These are phyloP conservation scores for Thymus quinquecostatus DNA, from an alignment of 257 asterid genomes.

Conservation along the genomic window DNA sequence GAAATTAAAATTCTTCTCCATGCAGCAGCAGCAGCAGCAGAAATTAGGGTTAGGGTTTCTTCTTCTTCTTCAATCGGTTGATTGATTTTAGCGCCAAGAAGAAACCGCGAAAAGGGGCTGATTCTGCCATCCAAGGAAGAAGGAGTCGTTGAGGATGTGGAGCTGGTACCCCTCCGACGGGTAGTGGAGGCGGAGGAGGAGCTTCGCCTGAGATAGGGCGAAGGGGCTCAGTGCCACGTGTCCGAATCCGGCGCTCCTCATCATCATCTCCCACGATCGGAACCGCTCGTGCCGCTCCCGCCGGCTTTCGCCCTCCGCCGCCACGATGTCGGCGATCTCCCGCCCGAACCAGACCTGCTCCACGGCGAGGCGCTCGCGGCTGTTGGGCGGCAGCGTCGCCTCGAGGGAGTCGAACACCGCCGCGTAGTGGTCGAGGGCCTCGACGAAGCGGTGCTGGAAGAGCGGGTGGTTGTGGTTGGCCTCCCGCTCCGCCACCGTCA, in stretches of 20 bases:
- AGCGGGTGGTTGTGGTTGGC: constrained; percentile 82
- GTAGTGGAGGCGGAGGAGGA: constrained; percentile 81
- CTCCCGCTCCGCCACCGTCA: constrained; percentile 81
- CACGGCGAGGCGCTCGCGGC: constrained; percentile 72
- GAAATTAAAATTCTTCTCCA: not conserved
- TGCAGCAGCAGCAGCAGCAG: constrained; percentile 11
- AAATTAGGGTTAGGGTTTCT: constrained; percentile 67
- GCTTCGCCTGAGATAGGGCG: constrained; percentile 89
- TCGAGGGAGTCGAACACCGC: constrained; percentile 90
- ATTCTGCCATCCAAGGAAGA: constrained; percentile 97
- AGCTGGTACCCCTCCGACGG: constrained; percentile 97
- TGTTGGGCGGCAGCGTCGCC: constrained; percentile 87
- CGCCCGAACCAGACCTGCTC: constrained; percentile 88
- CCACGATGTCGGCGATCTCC: constrained; percentile 77
- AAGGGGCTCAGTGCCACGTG: constrained; percentile 71
- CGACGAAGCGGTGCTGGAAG: constrained; percentile 70
- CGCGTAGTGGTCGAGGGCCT: constrained; percentile 84
- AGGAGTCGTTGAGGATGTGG: constrained; percentile 53
- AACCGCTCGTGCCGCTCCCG: constrained; percentile 80
- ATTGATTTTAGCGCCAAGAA: constrained; percentile 65
- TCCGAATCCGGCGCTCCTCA: constrained; percentile 67
- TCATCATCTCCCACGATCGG: constrained; percentile 75
- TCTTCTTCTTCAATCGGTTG: not conserved
- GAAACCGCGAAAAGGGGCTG: constrained; percentile 93
- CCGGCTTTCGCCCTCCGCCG: constrained; percentile 64